A percentile compares a stretch with the other conserved stretches of the same genome.
These are phyloP conservation scores for Lactifluus rugatus DNA, from an alignment of 768 basidiomycete species.

Conservation along the genomic window DNA sequence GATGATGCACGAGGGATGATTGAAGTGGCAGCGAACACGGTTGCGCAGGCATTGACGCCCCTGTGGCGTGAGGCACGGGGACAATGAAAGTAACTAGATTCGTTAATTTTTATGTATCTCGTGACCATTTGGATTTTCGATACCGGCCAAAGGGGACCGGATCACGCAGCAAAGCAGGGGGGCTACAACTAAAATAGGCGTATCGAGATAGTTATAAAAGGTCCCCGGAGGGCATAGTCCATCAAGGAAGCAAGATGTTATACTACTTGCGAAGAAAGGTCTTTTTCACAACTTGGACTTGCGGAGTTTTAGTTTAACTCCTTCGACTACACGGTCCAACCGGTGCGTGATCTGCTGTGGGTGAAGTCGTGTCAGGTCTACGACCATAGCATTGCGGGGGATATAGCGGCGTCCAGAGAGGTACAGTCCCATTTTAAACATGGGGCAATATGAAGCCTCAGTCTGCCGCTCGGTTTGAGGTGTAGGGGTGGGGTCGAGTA, in stretches of 20 bases:
- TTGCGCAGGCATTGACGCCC: slow-evolving; percentile 65
- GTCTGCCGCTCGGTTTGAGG: neutral
- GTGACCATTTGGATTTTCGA: neutral
- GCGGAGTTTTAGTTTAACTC: slow-evolving; percentile 4
- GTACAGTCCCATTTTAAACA: neutral
- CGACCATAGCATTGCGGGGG: neutral
- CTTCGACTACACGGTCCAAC: slow-evolving; percentile 1
- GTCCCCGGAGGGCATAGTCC: too few species aligned
- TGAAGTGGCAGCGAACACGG: slow-evolving; percentile 63
- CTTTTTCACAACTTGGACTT: neutral
- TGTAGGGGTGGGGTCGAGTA: neutral
- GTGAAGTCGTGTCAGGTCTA: neutral
- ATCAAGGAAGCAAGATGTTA: neutral
- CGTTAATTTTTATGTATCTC: slow-evolving; percentile 1
- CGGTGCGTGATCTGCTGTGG: neutral
- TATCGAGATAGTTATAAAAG: too few species aligned
- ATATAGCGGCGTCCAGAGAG: neutral
- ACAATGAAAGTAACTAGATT: slow-evolving; percentile 19
- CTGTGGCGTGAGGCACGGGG: slow-evolving; percentile 44
- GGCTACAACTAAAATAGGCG: neutral
- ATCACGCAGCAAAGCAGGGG: neutral
- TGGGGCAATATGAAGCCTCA: neutral
- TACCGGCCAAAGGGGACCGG: neutral
- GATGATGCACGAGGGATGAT: slow-evolving; percentile 47
- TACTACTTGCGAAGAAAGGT: neutral